Conservation (phyloP, 306 rosid species). For the Begonia fuchsioides region DNA sequence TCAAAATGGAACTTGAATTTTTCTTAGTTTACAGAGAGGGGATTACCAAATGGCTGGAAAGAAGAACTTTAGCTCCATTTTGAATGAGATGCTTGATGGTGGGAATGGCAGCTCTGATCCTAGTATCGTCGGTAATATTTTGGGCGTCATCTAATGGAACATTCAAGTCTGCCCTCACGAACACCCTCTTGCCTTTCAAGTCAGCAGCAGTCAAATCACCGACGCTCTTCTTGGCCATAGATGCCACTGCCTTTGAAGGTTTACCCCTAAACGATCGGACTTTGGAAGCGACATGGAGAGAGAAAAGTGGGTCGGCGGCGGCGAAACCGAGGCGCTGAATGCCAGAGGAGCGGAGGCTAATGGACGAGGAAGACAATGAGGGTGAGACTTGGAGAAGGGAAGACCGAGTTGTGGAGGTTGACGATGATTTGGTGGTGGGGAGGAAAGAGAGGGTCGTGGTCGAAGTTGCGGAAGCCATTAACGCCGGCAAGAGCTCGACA, state of each 20-base stretch:
- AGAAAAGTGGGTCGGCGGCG: slow-evolving; percentile 59
- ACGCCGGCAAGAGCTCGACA: not conserved
- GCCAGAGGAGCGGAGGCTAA: slow-evolving; percentile 37
- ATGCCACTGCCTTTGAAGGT: slow-evolving; percentile 36
- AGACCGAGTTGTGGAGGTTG: slow-evolving; percentile 28
- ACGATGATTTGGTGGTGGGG: slow-evolving; percentile 22
- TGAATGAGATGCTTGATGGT: slow-evolving; percentile 71
- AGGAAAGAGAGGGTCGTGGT: slow-evolving; percentile 58
- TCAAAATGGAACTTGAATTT: no score
- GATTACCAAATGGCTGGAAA: slow-evolving; percentile 81
- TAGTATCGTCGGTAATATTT: slow-evolving; percentile 90
- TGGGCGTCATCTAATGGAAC: slow-evolving; percentile 84
- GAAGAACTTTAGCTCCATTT: slow-evolving; percentile 90
- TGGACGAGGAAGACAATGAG: slow-evolving; percentile 27
- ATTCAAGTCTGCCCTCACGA: slow-evolving; percentile 82
- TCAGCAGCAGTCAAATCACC: slow-evolving; percentile 57
- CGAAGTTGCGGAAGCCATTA: slow-evolving; percentile 72
- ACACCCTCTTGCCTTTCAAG: slow-evolving; percentile 83
- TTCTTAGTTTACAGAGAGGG: not conserved
- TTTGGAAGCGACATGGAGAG: slow-evolving; percentile 46
- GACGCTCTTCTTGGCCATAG: slow-evolving; percentile 92
- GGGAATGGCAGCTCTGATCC: slow-evolving; percentile 86
- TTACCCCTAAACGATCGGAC: slow-evolving; percentile 29
- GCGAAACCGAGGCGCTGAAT: slow-evolving; percentile 57
- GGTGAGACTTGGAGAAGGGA: slow-evolving; percentile 31